Evolutionary conservation across 805 yeast genomes (phyloP), one percentile per base, ranked within the genome.

Genomic region (Metschnikowia dekortorum): DNA sequence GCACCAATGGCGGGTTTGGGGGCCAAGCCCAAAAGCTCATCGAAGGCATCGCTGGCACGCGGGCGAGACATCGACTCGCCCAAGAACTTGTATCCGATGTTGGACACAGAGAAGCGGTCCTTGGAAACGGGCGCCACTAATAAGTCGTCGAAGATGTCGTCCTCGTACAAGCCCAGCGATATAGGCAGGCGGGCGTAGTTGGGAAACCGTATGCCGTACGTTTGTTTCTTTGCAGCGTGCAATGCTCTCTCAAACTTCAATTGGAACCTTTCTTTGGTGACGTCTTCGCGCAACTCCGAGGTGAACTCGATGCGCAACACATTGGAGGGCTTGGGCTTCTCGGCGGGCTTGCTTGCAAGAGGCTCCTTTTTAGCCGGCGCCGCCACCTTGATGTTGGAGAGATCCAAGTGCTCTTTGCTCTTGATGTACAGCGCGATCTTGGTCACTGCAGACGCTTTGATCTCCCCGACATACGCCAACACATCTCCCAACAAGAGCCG

Each of bases 401-500:
- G 73, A 64, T 91, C 96, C 55, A 90, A 72, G 59, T 81, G 84
- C 54, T 80, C 78, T 55, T 78, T 78, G 33, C 75, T 67, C 46
- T 78, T 72, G 55, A 91, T 67, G 61, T 73, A 84, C 31, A 79
- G 69, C 6, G 87, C 74, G 51, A 91, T 75, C 18, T 70, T 65
- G 16, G 68, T 60, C 26, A 83, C 82, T 6, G 84, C 69, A 8
- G 79, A 82, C 36, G 71, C 60, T 9, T 88, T 68, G 48, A 91
- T 86, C 53, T 79, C 68, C 30, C 98, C 97, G 47, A 91, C 62
- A 63, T 81, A 83, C 0, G 95, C 94, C 56, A 91, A 75, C 1
- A 91, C 92, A 66, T 92, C 99, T 55, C 98, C 98, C 70, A 87
- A 88, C 55, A 92, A 75, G 38, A 92, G 65, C 61, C 96, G 79